Base-by-base conservation (phyloP, 345 rosid species). In the Corymbia maculata region DNA sequence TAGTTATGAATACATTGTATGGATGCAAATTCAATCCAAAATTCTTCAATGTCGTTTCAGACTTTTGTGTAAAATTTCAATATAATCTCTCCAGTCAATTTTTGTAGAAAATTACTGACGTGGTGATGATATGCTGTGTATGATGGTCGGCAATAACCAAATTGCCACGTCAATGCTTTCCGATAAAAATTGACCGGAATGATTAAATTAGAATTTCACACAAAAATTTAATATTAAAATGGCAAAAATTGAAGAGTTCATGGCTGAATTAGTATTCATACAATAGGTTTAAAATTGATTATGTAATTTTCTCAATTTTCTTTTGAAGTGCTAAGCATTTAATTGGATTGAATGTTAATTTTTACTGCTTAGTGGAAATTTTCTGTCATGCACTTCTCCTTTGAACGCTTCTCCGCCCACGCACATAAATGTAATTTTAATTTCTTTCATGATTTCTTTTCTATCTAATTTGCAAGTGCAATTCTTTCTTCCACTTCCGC, bases 241-340 rank as follows among this genome's bases (percentile, higher is more conserved):
- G 21, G 19, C 59, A 53, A 53, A 53, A 53, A 53, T 53, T 3
- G 24, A 53, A 53, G 21, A 21, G 26, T 53, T 53, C 21, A 53
- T 0, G 8, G 4, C 21, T 19, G 4, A 21, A 53, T 21, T 53
- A 10, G 0, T 10, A 53, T 53, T 0, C 5, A 2, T 21, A 53
- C 10, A 53, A 21, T 53, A 21, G 1, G 10, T 53, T 53, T 1
- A 53, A 17, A 24, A 53, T 0, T 7, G 24, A 17, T 53, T 53
- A 7, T 21, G 57, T 53, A 53, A 53, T 53, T 19, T 53, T 53
- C 24, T 0, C 4, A 53, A 53, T 53, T 53, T 7, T 53, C 57
- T 53, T 19, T 6, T 53, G 4, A 53, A 53, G 57, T 53, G 57
- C 57, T 19, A 19, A 53, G 24, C 4, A 0, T 53, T 53, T 7